Evolutionary conservation across 129 eudicot species (phyloP).

Genomic region (Kitagawia praeruptora): DNA sequence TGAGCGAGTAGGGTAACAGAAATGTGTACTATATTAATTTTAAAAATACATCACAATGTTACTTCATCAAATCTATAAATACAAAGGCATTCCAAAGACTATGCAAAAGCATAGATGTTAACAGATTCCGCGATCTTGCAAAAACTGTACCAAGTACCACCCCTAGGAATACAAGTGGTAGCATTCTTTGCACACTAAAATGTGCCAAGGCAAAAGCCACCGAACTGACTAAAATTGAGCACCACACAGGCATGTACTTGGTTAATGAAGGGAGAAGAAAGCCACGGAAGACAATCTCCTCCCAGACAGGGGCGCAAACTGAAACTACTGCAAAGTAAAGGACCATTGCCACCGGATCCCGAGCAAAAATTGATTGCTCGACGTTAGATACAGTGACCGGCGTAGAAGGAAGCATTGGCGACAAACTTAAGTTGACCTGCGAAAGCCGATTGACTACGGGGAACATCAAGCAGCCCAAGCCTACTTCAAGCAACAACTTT

Average conservation of each 20-base stretch:
- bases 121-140: slow-evolving; percentile 52
- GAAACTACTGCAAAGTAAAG: slow-evolving; percentile 50
- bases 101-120: slow-evolving; percentile 60
- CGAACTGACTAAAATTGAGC: slow-evolving; percentile 52
- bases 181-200: slow-evolving; percentile 59
- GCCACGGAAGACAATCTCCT: slow-evolving; percentile 64
- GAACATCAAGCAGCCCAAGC: slow-evolving; percentile 58
- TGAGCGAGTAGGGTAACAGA: slow-evolving; percentile 7
- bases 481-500: slow-evolving; percentile 45
- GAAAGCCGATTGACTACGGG: slow-evolving; percentile 65
- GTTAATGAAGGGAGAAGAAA: slow-evolving; percentile 72
- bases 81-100: slow-evolving; percentile 74
- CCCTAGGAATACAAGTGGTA: slow-evolving; percentile 59
- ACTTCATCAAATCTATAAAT: slow-evolving; percentile 63
- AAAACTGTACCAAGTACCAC: slow-evolving; percentile 56
- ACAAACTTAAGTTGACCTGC: slow-evolving; percentile 43
- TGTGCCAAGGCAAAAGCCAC: slow-evolving; percentile 67
- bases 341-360: slow-evolving; percentile 65
- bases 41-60: slow-evolving; percentile 16
- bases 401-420: slow-evolving; percentile 44
- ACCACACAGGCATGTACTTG: slow-evolving; percentile 72
- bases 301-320: slow-evolving; percentile 67
- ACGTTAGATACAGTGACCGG: slow-evolving; percentile 59
- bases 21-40: background rate
- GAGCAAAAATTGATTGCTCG: slow-evolving; percentile 54